Evolutionary conservation across 2,329 filamentous ascomycete genomes (phyloP), one percentile per base, ranked within the genome.

Genomic region (Pseudovirgaria hyperparasitica): DNA sequence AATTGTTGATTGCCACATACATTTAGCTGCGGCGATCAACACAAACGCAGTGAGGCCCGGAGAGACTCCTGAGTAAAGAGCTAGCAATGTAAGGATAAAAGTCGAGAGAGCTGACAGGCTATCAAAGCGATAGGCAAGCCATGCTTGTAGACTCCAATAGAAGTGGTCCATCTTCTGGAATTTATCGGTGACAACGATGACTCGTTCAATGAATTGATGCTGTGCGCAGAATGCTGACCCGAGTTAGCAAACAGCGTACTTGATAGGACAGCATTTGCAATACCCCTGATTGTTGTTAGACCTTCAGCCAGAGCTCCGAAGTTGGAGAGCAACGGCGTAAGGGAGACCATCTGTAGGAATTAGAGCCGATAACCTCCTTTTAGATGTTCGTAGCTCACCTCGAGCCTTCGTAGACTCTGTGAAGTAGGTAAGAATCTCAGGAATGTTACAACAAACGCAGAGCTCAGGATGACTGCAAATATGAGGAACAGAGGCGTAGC

Each of bases 131-230:
- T 79, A 84, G 48, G 76, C 75, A 3, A 93, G 63, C 85, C 85
- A 93, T 6, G 74, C 72, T 38, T 92, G 82, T 22, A 92, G 64
- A 32, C 76, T 81, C 60, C 85, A 93, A 57, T 92, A 93, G 56
- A 93, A 92, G 50, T 94, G 86, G 43, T 94, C 86, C 68, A 92
- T 90, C 47, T 84, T 84, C 50, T 93, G 86, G 46, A 93, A 93
- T 11, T 75, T 74, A 45, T 93, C 85, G 0, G 85, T 84, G 1
- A 85, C 84, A 2, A 67, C 60, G 18, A 94, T 76, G 27, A 92
- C 82, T 26, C 76, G 70, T 35, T 75, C 69, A 45, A 92, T 82
- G 44, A 93, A 93, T 27, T 79, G 74, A 4, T 67, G 59, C 40
- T 92, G 77, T 1, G 78, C 82, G 25, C 69, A 72, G 47, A 92